A percentile compares a stretch with the other conserved stretches of the same genome.
These are phyloP conservation scores for Coelastrella sp. DNA, from an alignment of 139 green algal species.

Conservation along the genomic window DNA sequence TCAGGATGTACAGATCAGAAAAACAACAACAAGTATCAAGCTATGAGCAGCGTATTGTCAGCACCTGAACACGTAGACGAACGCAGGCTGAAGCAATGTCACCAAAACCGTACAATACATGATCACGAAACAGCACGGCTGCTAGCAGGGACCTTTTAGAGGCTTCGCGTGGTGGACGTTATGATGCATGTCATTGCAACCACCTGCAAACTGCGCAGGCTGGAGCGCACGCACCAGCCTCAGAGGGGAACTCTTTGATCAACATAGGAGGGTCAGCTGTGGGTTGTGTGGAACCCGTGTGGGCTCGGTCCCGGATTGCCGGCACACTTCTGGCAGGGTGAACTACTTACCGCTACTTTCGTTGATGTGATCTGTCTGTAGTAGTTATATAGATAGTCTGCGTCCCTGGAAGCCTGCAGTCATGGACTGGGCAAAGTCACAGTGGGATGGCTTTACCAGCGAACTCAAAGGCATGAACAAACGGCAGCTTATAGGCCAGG, in stretches of 20 bases:
- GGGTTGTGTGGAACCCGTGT: too few species aligned
- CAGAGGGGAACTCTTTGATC: too few species aligned
- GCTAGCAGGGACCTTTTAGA: neutral
- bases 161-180: neutral
- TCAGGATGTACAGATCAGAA: neutral
- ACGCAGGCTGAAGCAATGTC: neutral
- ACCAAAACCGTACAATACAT: neutral
- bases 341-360: neutral
- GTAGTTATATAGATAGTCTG: neutral
- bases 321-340: too few species aligned
- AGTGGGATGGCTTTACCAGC: conserved; percentile 2
- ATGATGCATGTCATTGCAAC: neutral
- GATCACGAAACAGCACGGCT: neutral
- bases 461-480: conserved; percentile 60
- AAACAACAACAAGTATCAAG: neutral
- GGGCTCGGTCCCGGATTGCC: too few species aligned
- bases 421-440: conserved; percentile 14
- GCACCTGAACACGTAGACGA: neutral
- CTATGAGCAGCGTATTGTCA: neutral
- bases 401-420: neutral
- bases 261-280: too few species aligned
- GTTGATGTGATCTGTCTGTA: neutral
- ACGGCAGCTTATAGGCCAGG: conserved; percentile 75
- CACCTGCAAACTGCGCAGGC: neutral
- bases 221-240: too few species aligned